phyloP scores from a whole-genome alignment of 2,329 filamentous ascomycete species.

The Byssoonygena ceratinophila region DNA sequence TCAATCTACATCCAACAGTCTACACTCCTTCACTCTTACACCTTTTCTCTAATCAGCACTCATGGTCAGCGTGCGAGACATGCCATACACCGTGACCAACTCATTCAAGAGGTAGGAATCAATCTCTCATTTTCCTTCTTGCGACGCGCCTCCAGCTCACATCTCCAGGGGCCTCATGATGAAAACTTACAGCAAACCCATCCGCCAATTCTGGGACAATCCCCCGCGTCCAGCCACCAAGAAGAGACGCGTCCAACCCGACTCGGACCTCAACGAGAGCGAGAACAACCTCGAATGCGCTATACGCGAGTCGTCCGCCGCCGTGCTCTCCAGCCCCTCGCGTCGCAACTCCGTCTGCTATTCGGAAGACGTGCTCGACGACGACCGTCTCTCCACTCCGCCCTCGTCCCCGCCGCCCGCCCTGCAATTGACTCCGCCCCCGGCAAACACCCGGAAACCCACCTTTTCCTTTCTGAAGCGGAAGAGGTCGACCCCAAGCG shows the following conservation, averaged over 20 bases:
- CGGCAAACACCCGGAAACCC: conserved; percentile 38
- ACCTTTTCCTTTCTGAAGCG: conserved; percentile 43
- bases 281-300: conserved; percentile 40
- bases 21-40: too few relatives aligned
- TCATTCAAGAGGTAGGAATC: conserved; percentile 39
- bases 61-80: conserved; percentile 27
- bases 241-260: conserved; percentile 35
- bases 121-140: conserved; percentile 8
- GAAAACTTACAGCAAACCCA: conserved; percentile 41
- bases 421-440: conserved; percentile 34
- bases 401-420: conserved; percentile 40
- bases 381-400: conserved; percentile 35
- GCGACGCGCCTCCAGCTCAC: conserved; percentile 3
- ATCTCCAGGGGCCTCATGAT: conserved; percentile 40
- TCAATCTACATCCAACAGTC: neutral
- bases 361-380: conserved; percentile 35
- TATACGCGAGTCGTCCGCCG: conserved; percentile 40
- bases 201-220: conserved; percentile 40
- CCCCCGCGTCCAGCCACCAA: conserved; percentile 33
- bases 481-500: conserved; percentile 25
- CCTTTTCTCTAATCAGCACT: neutral
- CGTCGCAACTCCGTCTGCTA: conserved; percentile 38
- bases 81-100: conserved; percentile 43
- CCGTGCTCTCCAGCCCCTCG: conserved; percentile 38
- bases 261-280: conserved; percentile 28